phyloP scores from a whole-genome alignment of 768 basidiomycete species.

The Boletus subparvulus region DNA sequence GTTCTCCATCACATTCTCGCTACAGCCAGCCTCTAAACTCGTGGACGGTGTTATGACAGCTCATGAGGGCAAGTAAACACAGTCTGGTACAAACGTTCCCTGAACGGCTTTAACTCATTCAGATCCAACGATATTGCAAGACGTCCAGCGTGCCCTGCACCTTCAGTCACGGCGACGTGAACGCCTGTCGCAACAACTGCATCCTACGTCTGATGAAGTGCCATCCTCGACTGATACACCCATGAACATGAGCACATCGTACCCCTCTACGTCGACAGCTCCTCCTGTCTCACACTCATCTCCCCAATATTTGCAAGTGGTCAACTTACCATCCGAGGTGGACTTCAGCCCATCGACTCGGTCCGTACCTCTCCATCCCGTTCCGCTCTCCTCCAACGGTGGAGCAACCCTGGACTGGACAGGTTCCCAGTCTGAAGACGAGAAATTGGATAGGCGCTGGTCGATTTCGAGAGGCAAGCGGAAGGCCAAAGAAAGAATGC shows the following conservation, averaged over 20 bases:
- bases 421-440: conserved; percentile 53
- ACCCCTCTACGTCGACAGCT: conserved; percentile 32
- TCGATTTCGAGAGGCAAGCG: conserved; percentile 50
- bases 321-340: conserved; percentile 43
- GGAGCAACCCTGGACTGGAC: conserved; percentile 76
- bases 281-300: conserved; percentile 15
- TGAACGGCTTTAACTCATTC: conserved; percentile 14
- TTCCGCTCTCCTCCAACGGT: conserved; percentile 67
- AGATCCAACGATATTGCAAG: conserved; percentile 82
- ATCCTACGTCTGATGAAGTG: conserved; percentile 19
- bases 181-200: conserved; percentile 37
- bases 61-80: conserved; percentile 61
- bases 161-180: conserved; percentile 76
- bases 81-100: conserved; percentile 1
- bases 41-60: conserved; percentile 40
- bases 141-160: conserved; percentile 73
- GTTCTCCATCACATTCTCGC: conserved; percentile 28
- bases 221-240: conserved; percentile 28
- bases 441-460: conserved; percentile 62
- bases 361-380: conserved; percentile 51
- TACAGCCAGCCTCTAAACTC: conserved; percentile 12
- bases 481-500: conserved; percentile 52
- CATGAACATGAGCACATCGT: conserved; percentile 26
- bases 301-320: conserved; percentile 22
- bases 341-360: conserved; percentile 71